Conservation (phyloP, 2,329 filamentous ascomycete genomes). For the Neurospora sp. region DNA sequence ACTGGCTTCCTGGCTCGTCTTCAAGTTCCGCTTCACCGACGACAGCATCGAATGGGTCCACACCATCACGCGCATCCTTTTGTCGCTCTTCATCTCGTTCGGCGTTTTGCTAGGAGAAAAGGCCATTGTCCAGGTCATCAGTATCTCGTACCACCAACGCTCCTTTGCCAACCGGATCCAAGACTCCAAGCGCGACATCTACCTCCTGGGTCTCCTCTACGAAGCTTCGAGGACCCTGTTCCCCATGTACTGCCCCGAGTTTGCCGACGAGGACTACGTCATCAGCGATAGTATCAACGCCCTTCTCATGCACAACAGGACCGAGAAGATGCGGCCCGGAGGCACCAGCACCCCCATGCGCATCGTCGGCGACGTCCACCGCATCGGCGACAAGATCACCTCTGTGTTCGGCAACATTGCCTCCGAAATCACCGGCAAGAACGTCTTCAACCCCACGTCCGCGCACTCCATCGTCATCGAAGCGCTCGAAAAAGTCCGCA, state of each 20-base stretch:
- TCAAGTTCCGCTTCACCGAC: slow-evolving; percentile 41
- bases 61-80: slow-evolving; percentile 54
- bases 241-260: slow-evolving; percentile 85
- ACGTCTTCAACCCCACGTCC: slow-evolving; percentile 87
- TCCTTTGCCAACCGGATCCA: slow-evolving; percentile 78
- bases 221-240: slow-evolving; percentile 84
- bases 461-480: slow-evolving; percentile 83
- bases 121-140: slow-evolving; percentile 70
- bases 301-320: slow-evolving; percentile 46
- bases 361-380: slow-evolving; percentile 65
- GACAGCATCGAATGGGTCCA: slow-evolving; percentile 40
- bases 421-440: slow-evolving; percentile 88
- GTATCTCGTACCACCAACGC: slow-evolving; percentile 75
- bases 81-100: slow-evolving; percentile 56
- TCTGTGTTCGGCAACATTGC: slow-evolving; percentile 89
- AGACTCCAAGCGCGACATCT: slow-evolving; percentile 78
- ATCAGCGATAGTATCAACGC: slow-evolving; percentile 79
- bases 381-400: slow-evolving; percentile 86
- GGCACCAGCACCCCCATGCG: slow-evolving; percentile 69
- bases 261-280: slow-evolving; percentile 80
- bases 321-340: slow-evolving; percentile 27
- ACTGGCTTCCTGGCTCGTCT: slow-evolving; percentile 51
- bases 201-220: slow-evolving; percentile 74
- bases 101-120: slow-evolving; percentile 69
- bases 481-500: slow-evolving; percentile 73